Evolutionary conservation across 768 basidiomycete species (phyloP).

Genomic region (Cubamyces lactineus): DNA sequence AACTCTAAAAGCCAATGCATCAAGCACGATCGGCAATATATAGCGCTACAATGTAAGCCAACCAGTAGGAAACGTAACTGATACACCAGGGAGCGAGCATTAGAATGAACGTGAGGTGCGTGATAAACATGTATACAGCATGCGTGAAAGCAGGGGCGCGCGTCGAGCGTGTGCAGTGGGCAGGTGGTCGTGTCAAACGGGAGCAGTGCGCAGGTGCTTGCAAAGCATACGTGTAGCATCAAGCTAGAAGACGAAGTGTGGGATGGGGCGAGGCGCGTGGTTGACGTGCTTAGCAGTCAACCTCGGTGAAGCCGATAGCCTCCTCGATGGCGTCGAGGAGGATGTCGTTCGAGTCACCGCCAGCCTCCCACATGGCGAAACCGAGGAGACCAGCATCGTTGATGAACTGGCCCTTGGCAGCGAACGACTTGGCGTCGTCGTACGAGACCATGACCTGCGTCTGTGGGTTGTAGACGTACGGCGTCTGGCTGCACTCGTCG

Average conservation of each 20-base stretch:
- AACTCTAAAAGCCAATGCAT: conserved; percentile 16
- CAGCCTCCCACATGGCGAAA: conserved; percentile 50
- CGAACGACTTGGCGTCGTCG: conserved; percentile 38
- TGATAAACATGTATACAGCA: conserved; percentile 18
- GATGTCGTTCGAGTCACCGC: conserved; percentile 47
- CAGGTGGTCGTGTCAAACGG: conserved; percentile 16
- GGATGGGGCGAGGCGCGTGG: not conserved
- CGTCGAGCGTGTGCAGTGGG: conserved; percentile 12
- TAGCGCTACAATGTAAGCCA: conserved; percentile 21
- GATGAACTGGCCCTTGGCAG: conserved; percentile 49
- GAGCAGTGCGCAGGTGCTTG: conserved; percentile 8
- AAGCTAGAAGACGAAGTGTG: conserved; percentile 5
- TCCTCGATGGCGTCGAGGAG: conserved; percentile 59
- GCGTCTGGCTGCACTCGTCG: conserved; percentile 41
- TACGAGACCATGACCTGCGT: conserved; percentile 39
- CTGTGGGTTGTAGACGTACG: conserved; percentile 37
- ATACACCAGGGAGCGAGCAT: conserved; percentile 15
- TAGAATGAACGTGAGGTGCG: conserved; percentile 7
- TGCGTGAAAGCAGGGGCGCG: conserved; percentile 17
- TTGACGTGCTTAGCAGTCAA: conserved; percentile 24
- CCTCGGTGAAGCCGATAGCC: conserved; percentile 28
- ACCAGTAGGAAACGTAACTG: not conserved
- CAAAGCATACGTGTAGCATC: conserved; percentile 15
- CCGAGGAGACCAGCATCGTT: conserved; percentile 39
- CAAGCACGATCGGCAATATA: conserved; percentile 22